Evolutionary conservation across 176 grass and related monocot genomes (phyloP), one percentile per base, ranked within the genome.

Genomic region (Leersia perrieri): DNA sequence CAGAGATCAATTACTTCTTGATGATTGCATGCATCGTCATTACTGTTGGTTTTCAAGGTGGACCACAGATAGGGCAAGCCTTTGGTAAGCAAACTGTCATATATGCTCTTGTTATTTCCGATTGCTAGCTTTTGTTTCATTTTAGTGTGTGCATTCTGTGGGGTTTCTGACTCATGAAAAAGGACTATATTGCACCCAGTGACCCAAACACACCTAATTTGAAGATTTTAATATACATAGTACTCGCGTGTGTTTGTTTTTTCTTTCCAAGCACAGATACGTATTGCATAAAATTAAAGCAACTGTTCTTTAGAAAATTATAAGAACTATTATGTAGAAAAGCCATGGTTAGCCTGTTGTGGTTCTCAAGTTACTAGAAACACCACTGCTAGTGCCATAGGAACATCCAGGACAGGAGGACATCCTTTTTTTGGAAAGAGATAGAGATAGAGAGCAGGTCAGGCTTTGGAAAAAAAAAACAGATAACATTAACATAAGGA

Each of bases 41-140:
- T 72, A 97, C 91, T 5, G 40, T 86, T 16, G 77, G 86, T 27
- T 97, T 97, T 77, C 80, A 89, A 63, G 94, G 94, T 12, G 94
- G 94, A 9, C 83, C 83, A 58, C 78, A 97, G 77, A 97, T 97
- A 68, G 94, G 91, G 64, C 89, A 97, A 68, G 94, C 91, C 64
- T 97, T 77, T 77, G 94, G 94, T 93, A 68, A 92, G 86, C 51
- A 60, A 76, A 64, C 49, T 76, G 63, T 6, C 51, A 57, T 57
- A 75, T 15, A 63, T 75, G 64, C 18, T 70, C 38, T 8, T 32
- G 11, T 47, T 66, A 63, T 38, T 84, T 84, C 33, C 66, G 11
- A 60, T 32, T 45, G 12, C 63, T 53, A 27, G 9, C 60, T 77
- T 71, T 9, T 8, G 20, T 74, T 25, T 49, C 4, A 1, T 26